Conservation (phyloP, 2,329 filamentous ascomycete species). For the Colletotrichum tropicale region DNA sequence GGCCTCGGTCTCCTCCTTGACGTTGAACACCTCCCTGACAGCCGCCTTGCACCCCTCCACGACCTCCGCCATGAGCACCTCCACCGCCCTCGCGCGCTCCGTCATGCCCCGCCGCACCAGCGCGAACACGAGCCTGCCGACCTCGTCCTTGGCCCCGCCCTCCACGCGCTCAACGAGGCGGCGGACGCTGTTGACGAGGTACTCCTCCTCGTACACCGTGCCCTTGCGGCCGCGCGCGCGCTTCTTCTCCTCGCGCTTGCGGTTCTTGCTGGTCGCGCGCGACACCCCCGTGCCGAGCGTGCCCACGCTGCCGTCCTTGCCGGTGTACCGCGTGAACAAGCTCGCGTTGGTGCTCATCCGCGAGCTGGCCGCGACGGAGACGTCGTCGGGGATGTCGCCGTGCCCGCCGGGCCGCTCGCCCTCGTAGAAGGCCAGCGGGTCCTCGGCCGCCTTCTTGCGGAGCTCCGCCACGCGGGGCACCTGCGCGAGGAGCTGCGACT, state of each 20-base stretch:
- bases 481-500: slow-evolving; percentile 81
- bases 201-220: slow-evolving; percentile 97
- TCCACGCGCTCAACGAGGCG: slow-evolving; percentile 85
- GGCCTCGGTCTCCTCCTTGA: slow-evolving; percentile 22
- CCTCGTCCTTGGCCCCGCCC: slow-evolving; percentile 70
- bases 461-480: slow-evolving; percentile 86
- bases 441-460: slow-evolving; percentile 77
- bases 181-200: slow-evolving; percentile 86
- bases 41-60: slow-evolving; percentile 70
- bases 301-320: slow-evolving; percentile 65
- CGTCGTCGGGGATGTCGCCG: slow-evolving; percentile 84
- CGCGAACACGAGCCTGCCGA: slow-evolving; percentile 75
- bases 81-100: slow-evolving; percentile 81
- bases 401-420: slow-evolving; percentile 67
- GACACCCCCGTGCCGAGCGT: slow-evolving; percentile 77
- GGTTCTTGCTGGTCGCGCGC: slow-evolving; percentile 85
- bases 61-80: slow-evolving; percentile 76
- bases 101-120: slow-evolving; percentile 83
- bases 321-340: slow-evolving; percentile 91
- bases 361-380: slow-evolving; percentile 85
- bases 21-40: slow-evolving; percentile 72
- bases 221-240: slow-evolving; percentile 93
- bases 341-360: slow-evolving; percentile 82
- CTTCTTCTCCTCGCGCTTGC: slow-evolving; percentile 91
- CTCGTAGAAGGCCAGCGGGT: slow-evolving; percentile 89